Base-by-base conservation (phyloP, 2,329 filamentous ascomycete genomes). In the Aspergillus sp. region DNA sequence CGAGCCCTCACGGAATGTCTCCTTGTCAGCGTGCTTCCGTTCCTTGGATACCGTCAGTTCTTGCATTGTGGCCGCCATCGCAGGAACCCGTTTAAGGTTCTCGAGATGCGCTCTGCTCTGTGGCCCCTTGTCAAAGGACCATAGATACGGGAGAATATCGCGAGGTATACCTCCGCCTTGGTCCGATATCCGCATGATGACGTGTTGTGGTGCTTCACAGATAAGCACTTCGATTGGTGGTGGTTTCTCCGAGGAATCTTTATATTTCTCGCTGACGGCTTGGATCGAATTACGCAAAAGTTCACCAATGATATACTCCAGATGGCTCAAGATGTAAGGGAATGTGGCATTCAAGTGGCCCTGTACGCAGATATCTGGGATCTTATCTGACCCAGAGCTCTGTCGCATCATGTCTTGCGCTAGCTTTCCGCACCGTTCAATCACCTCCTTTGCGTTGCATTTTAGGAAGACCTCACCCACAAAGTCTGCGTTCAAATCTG, bases 271-370 rank as follows among this genome's bases (percentile, higher is more conserved):
- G 51, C 95, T 85, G 33, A 93, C 84, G 17, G 90, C 90, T 69
- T 97, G 90, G 13, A 98, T 88, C 0, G 89, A 94, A 70, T 98
- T 98, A 33, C 93, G 85, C 20, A 98, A 77, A 19, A 98, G 82
- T 72, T 98, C 93, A 45, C 93, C 90, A 49, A 98, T 81, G 59
- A 98, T 96, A 70, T 98, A 98, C 70, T 98, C 91, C 45, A 98
- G 80, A 65, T 97, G 93, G 62, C 85, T 93, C 45, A 95, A 80
- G 54, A 98, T 97, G 62, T 96, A 98, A 1, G 94, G 93, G 63
- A 98, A 98, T 27, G 84, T 95, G 4, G 90, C 90, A 25, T 88
- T 83, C 2, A 93, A 76, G 63, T 98, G 90, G 19, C 94, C 93
- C 53, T 86, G 80, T 49, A 98, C 77, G 42, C 79, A 81, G 67